Evolutionary conservation across 176 grass and related monocot genomes (phyloP).

Genomic region (Cymbopogon citratus): DNA sequence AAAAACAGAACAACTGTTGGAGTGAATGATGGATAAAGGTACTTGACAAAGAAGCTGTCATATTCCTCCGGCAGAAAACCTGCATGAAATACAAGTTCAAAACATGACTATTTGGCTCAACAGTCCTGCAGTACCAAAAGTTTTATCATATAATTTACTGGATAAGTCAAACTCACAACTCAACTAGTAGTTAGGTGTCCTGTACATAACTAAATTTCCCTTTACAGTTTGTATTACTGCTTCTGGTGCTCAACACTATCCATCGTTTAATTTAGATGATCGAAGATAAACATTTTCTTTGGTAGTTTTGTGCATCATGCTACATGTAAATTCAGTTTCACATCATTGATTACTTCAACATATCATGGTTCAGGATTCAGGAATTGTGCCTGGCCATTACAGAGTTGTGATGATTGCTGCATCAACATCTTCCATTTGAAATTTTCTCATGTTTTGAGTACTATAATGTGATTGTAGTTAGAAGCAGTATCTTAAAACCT

Average conservation of each 20-base stretch:
- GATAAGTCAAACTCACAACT: background rate
- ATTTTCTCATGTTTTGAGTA: background rate
- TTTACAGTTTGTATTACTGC: background rate
- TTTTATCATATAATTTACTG: background rate
- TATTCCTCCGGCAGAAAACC: slow-evolving; percentile 84
- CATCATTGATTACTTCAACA: background rate
- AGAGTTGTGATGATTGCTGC: background rate
- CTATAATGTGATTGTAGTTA: background rate
- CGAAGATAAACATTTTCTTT: background rate
- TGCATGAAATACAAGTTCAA: slow-evolving; percentile 30
- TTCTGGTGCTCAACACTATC: background rate
- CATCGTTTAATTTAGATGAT: background rate
- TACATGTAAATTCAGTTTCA: background rate
- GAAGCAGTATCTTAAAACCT: background rate
- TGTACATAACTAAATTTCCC: background rate
- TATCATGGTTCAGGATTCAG: background rate
- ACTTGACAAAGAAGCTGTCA: slow-evolving; percentile 86
- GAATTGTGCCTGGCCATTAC: background rate
- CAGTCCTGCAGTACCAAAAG: slow-evolving; percentile 6
- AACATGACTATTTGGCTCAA: background rate
- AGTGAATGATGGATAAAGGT: slow-evolving; percentile 84
- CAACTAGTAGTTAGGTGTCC: background rate
- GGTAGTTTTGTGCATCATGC: background rate
- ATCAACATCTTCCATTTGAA: background rate
- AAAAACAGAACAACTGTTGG: slow-evolving; percentile 81